Conservation (phyloP, 345 rosid species). For the Camelina hispida region DNA sequence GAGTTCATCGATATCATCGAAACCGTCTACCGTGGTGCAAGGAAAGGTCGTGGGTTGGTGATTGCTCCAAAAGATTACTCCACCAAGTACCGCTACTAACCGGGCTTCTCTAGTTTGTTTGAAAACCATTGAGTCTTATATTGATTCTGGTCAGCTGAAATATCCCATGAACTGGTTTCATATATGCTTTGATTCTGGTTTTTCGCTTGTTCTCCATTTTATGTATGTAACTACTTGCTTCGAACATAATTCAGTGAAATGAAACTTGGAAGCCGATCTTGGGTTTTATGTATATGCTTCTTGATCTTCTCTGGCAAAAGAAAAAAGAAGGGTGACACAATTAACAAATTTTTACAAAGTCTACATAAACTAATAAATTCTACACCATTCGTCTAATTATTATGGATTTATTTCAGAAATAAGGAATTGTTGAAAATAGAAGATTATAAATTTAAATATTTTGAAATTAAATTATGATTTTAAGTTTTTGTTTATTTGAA, state of each 20-base stretch:
- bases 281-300: conserved; percentile 8
- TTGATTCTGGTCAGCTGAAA: conserved; percentile 34
- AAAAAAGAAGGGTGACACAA: too few species aligned
- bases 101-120: not conserved
- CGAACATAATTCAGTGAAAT: conserved; percentile 28
- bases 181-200: conserved; percentile 24
- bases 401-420: too few species aligned
- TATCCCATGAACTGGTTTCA: conserved; percentile 24
- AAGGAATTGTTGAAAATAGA: too few species aligned
- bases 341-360: too few species aligned
- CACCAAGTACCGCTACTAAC: conserved; percentile 88
- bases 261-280: conserved; percentile 27
- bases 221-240: conserved; percentile 25
- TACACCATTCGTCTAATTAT: too few species aligned
- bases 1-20: conserved; percentile 92
- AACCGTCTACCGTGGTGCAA: conserved; percentile 87
- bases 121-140: not conserved
- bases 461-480: too few species aligned
- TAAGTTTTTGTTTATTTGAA: too few species aligned
- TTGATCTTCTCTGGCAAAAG: too few species aligned
- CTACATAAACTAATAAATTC: too few species aligned
- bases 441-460: too few species aligned
- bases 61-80: conserved; percentile 98
- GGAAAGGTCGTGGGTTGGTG: conserved; percentile 95
- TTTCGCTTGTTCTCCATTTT: conserved; percentile 9